Conservation (phyloP, 148 eudicot genomes). For the Chenopodium album region DNA sequence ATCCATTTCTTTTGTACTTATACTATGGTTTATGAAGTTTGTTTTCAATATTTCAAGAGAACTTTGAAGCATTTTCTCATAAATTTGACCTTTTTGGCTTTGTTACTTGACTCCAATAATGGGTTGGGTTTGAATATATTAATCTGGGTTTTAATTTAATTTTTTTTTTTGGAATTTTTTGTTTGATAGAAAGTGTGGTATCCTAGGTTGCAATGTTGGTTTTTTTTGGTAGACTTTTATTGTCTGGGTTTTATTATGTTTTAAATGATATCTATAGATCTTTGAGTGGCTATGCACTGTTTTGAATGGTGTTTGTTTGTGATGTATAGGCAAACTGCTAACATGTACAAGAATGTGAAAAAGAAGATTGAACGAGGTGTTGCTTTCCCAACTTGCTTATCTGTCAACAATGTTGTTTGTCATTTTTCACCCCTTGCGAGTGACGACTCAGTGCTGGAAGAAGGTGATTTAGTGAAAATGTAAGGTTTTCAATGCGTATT, state of each 20-base stretch:
- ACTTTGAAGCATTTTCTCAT: no score
- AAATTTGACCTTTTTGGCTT: neutral
- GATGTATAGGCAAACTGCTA: constrained; percentile 59
- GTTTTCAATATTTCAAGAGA: neutral
- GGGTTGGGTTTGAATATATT: no score
- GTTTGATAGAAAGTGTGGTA: no score
- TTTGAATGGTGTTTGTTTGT: neutral
- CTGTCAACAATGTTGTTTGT: constrained; percentile 76
- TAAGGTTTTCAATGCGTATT: constrained; percentile 31
- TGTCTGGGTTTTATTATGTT: neutral
- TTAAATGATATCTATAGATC: neutral
- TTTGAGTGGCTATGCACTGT: no score
- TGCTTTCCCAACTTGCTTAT: constrained; percentile 90
- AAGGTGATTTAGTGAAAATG: constrained; percentile 83
- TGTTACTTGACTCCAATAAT: neutral
- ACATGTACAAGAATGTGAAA: constrained; percentile 78
- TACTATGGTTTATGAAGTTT: neutral
- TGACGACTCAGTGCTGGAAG: constrained; percentile 77
- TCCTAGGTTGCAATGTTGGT: neutral
- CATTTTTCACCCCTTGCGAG: constrained; percentile 84
- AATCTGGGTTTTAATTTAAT: neutral
- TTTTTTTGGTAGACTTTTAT: neutral
- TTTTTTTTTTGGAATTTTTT: neutral
- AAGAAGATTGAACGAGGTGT: constrained; percentile 95
- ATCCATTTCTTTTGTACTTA: neutral